Base-by-base conservation (phyloP, 257 asterid species). In the Petrea volubilis region DNA sequence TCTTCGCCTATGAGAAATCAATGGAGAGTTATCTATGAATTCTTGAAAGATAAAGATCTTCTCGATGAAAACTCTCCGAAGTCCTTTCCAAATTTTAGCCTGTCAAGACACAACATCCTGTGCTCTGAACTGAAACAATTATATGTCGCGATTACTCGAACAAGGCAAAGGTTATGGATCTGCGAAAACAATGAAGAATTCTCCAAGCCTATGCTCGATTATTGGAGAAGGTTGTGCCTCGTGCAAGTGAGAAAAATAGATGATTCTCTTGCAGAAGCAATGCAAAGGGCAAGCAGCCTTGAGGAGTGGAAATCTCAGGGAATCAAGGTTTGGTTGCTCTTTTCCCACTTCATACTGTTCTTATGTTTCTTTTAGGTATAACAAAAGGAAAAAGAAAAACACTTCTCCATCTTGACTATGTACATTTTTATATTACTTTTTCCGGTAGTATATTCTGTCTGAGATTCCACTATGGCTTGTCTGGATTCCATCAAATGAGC, bases 131-230 rank as follows among this genome's bases (percentile, higher is more conserved):
- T 89, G 64, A 89, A 85, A 56, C 94, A 85, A 52, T 57, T 89
- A 13, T 89, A 89, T 13, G 94, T 89, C 40, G 89, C 94, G 3
- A 82, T 87, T 13, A 87, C 96, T 15, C 81, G 96, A 43, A 87
- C 96, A 3, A 80, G 87, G 71, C 94, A 89, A 75, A 79, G 92
- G 60, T 71, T 89, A 62, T 89, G 96, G 96, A 87, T 89, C 18
- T 87, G 85, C 56, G 96, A 89, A 50, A 81, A 77, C 51, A 53
- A 46, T n/a, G 83, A 77, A 41, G 90, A 85, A 63, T 12, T 71
- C 20, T 85, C 86, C 7, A 79, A 69, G 74, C 94, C 94, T 17
- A 87, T 89, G 83, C 81, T 77, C 44, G 90, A 87, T 27, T 87
- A 83, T 33, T 87, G 96, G 96, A 85, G 56, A 62, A 82, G 77